A percentile compares a stretch with the other conserved stretches of the same genome.
These are phyloP conservation scores for Silene uniflora DNA, from an alignment of 148 eudicot species.

Conservation along the genomic window DNA sequence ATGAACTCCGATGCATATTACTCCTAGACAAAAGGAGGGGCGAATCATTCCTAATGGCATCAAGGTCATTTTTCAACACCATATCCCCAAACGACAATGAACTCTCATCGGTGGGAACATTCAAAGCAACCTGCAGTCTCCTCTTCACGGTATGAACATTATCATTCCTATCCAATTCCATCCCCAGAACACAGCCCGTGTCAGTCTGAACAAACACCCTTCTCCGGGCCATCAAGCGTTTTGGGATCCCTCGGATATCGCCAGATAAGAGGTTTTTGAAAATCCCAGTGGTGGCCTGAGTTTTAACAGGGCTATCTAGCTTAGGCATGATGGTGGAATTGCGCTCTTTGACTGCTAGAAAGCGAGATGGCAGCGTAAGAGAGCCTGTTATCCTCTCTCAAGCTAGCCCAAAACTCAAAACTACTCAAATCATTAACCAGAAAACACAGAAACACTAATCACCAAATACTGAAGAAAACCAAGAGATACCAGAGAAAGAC, in stretches of 20 bases:
- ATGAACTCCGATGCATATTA: slow-evolving; percentile 76
- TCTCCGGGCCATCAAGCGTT: slow-evolving; percentile 50
- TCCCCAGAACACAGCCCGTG: slow-evolving; percentile 79
- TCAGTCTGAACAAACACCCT: slow-evolving; percentile 92
- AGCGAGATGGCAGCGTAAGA: slow-evolving; percentile 39
- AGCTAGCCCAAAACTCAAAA: slow-evolving; percentile 41
- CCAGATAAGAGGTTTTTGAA: slow-evolving; percentile 55
- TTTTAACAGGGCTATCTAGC: slow-evolving; percentile 74
- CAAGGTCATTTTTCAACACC: slow-evolving; percentile 79
- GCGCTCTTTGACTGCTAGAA: slow-evolving; percentile 27
- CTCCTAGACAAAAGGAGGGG: slow-evolving; percentile 72
- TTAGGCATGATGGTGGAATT: slow-evolving; percentile 48
- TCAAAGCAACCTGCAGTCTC: slow-evolving; percentile 67
- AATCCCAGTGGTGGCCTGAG: slow-evolving; percentile 67
- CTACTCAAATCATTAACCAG: slow-evolving; percentile 16
- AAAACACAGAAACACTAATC: slow-evolving; percentile 23
- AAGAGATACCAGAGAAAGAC: no score
- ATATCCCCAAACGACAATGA: slow-evolving; percentile 82
- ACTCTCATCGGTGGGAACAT: slow-evolving; percentile 75
- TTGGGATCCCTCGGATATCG: slow-evolving; percentile 45
- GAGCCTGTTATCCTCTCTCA: slow-evolving; percentile 40
- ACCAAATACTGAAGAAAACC: slow-evolving; percentile 31
- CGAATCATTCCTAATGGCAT: slow-evolving; percentile 72
- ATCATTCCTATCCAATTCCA: slow-evolving; percentile 86
- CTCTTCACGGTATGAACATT: slow-evolving; percentile 90